phyloP scores from a whole-genome alignment of 1,139 yeast genomes.

The Pichia norvegensis region DNA sequence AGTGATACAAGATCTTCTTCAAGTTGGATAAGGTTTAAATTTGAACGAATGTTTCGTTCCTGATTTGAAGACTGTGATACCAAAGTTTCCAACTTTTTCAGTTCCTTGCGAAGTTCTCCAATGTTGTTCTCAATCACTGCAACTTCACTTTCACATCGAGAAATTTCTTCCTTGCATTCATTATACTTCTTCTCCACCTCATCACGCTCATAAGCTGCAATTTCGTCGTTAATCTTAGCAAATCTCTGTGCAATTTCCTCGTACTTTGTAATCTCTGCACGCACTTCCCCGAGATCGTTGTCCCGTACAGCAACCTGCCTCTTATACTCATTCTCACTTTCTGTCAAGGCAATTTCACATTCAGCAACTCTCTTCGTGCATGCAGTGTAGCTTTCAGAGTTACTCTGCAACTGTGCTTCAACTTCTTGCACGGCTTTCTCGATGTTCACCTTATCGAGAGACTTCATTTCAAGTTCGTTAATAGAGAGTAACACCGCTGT shows the following conservation, averaged over 20 bases:
- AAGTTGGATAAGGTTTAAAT: conserved; percentile 42
- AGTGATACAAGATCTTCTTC: conserved; percentile 31
- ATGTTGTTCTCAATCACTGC: conserved; percentile 10
- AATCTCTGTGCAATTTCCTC: conserved; percentile 13
- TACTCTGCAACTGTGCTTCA: conserved; percentile 22
- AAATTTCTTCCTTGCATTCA: conserved; percentile 9
- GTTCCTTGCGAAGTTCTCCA: conserved; percentile 15
- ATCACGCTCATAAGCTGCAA: conserved; percentile 16
- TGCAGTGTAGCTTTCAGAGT: conserved; percentile 20
- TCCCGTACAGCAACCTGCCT: conserved; percentile 17
- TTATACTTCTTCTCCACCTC: conserved; percentile 6
- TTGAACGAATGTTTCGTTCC: conserved; percentile 47
- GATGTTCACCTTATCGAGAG: conserved; percentile 36
- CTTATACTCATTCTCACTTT: conserved; percentile 13
- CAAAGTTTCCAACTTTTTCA: conserved; percentile 27
- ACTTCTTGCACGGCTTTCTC: conserved; percentile 29
- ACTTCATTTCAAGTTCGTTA: conserved; percentile 45
- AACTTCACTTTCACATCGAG: conserved; percentile 4
- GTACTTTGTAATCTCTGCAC: conserved; percentile 12
- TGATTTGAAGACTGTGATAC: conserved; percentile 43
- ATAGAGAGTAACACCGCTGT: conserved; percentile 52
- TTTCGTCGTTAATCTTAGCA: conserved; percentile 15
- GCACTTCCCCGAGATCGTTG: conserved; percentile 8
- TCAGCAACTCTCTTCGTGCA: background rate
- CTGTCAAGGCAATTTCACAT: conserved; percentile 9